Evolutionary conservation across 2,329 filamentous ascomycete genomes (phyloP).

Genomic region (Hypoxylon rubiginosum): DNA sequence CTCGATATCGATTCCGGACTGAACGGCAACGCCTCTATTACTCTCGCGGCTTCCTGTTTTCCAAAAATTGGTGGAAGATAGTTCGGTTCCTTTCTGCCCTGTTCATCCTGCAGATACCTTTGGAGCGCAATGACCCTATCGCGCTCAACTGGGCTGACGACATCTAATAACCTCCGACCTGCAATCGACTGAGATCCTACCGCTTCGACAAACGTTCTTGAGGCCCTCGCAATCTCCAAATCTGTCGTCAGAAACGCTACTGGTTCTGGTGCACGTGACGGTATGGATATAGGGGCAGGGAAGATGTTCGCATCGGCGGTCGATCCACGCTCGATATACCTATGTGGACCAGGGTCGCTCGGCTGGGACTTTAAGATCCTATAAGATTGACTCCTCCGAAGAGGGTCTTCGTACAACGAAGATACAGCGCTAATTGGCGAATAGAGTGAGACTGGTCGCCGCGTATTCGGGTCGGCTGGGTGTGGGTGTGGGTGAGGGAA

Average conservation of each 20-base stretch:
- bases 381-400: constrained; percentile 63
- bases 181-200: constrained; percentile 63
- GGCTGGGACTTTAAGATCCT: constrained; percentile 68
- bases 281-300: constrained; percentile 58
- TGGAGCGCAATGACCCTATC: constrained; percentile 66
- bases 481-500: constrained; percentile 55
- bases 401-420: constrained; percentile 61
- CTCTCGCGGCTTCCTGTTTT: constrained; percentile 65
- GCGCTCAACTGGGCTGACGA: constrained; percentile 66
- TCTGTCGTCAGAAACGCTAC: constrained; percentile 71
- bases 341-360: constrained; percentile 61
- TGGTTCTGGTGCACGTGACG: constrained; percentile 62
- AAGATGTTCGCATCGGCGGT: constrained; percentile 65
- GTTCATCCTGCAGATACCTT: constrained; percentile 68
- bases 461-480: constrained; percentile 60
- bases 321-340: constrained; percentile 66
- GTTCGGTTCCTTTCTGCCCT: constrained; percentile 69
- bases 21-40: constrained; percentile 69
- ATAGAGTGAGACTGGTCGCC: constrained; percentile 67
- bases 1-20: constrained; percentile 65
- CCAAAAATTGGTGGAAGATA: constrained; percentile 75
- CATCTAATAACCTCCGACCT: constrained; percentile 66
- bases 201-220: constrained; percentile 67
- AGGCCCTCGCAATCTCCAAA: constrained; percentile 70
- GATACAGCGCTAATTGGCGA: constrained; percentile 59